phyloP scores from a whole-genome alignment of 1,284 basidiomycete species.

The Omphalotus olearius region DNA sequence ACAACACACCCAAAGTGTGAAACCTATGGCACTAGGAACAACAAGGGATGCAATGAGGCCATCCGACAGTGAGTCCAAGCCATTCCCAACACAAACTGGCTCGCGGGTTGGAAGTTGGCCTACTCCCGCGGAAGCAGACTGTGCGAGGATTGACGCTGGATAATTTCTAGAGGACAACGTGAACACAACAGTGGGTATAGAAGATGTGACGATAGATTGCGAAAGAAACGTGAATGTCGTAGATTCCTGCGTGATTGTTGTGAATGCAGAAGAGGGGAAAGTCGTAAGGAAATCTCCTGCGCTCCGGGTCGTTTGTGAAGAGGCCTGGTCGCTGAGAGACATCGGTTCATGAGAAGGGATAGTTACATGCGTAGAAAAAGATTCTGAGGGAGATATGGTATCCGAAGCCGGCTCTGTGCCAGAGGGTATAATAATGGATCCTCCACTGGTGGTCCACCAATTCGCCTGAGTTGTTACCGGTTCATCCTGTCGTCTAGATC shows the following conservation, averaged over 20 bases:
- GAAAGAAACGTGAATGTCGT: constrained; percentile 43
- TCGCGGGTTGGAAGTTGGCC: constrained; percentile 19
- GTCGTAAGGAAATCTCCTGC: constrained; percentile 24
- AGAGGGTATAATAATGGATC: constrained; percentile 14
- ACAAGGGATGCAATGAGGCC: constrained; percentile 58
- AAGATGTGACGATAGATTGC: constrained; percentile 31
- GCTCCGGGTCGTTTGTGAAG: constrained; percentile 8
- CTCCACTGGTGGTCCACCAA: constrained; percentile 16
- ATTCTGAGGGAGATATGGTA: neutral
- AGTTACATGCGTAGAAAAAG: neutral
- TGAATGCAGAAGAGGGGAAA: constrained; percentile 30
- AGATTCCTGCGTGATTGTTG: constrained; percentile 33
- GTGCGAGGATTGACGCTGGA: constrained; percentile 1
- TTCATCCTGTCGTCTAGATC: constrained; percentile 12
- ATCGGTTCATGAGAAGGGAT: neutral
- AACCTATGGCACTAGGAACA: constrained; percentile 51
- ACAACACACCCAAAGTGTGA: constrained; percentile 59
- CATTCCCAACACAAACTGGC: constrained; percentile 56
- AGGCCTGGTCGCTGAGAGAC: neutral
- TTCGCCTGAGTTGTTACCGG: constrained; percentile 3
- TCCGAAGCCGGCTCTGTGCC: constrained; percentile 16
- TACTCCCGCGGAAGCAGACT: constrained; percentile 12
- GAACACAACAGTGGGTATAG: constrained; percentile 19
- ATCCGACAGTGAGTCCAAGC: constrained; percentile 59
- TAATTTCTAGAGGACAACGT: constrained; percentile 19